Percentiles rank a stretch among this genome's conserved stretches.
Conservation (phyloP, 2,329 filamentous ascomycete genomes). For the Neopestalotiopsis clavispora region DNA sequence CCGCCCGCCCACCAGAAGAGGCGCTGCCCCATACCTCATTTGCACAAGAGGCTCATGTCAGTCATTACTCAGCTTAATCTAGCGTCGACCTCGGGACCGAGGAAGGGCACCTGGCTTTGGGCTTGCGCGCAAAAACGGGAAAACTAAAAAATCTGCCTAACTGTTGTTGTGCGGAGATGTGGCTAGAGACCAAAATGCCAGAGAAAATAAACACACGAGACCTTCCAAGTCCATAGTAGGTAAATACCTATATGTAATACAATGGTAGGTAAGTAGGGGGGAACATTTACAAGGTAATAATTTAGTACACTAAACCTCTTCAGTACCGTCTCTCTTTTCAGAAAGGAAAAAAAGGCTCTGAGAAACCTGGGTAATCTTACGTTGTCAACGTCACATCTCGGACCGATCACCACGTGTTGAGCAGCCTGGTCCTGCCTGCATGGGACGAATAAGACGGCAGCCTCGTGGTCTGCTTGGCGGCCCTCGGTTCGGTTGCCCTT, state of each 20-base stretch:
- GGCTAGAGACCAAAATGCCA: neutral
- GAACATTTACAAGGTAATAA: neutral
- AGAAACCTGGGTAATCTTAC: conserved; percentile 1
- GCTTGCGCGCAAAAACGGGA: neutral
- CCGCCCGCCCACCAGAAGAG: neutral
- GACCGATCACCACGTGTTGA: conserved; percentile 16
- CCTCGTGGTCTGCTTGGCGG: neutral
- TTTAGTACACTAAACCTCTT: neutral
- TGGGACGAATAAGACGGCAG: conserved; percentile 4
- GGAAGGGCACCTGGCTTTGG: conserved; percentile 4
- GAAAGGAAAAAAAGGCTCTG: too few species aligned
- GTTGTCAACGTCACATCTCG: conserved; percentile 16
- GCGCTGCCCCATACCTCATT: neutral
- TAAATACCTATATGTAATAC: neutral
- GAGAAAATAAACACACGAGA: neutral
- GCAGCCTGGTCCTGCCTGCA: conserved; percentile 1
- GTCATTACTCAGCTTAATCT: conserved; percentile 10
- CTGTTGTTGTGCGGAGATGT: neutral
- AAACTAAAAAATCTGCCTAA: neutral
- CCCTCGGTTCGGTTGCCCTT: too few species aligned
- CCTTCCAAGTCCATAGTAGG: neutral
- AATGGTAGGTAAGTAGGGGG: neutral
- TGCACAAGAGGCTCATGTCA: neutral
- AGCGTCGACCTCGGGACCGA: conserved; percentile 11
- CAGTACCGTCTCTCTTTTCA: neutral